Percentiles rank a stretch among this genome's conserved stretches.
Evolutionary conservation across 805 yeast species (phyloP).

Genomic region (Sungouiozyma intestinalis): DNA sequence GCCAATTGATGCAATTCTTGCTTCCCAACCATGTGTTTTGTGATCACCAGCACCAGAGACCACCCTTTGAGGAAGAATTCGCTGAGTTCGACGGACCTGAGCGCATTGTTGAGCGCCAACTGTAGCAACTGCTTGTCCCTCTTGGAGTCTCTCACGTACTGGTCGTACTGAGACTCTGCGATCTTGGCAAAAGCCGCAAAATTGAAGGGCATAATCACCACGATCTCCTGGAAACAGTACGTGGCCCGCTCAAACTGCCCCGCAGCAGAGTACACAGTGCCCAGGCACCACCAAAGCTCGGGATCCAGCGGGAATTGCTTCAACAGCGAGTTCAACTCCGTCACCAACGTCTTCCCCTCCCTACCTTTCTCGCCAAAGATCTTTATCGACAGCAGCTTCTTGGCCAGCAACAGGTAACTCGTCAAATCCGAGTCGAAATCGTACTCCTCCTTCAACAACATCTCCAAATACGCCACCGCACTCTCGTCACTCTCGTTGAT

Average conservation of each 20-base stretch:
- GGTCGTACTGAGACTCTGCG: conserved; percentile 18
- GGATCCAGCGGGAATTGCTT: conserved; percentile 55
- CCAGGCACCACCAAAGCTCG: conserved; percentile 70
- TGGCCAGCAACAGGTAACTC: conserved; percentile 22
- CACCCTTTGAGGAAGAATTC: conserved; percentile 62
- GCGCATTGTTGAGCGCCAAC: conserved; percentile 37
- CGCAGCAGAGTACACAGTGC: conserved; percentile 44
- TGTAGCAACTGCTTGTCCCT: conserved; percentile 7
- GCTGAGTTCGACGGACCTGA: conserved; percentile 69
- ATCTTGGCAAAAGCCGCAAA: conserved; percentile 24
- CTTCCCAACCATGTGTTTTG: conserved; percentile 20
- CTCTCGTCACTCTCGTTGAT: conserved; percentile 18
- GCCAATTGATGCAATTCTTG: conserved; percentile 32
- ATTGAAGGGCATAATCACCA: conserved; percentile 50
- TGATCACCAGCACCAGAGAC: conserved; percentile 47
- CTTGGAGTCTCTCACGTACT: conserved; percentile 10
- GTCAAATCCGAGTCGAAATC: conserved; percentile 36
- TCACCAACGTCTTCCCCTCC: conserved; percentile 6
- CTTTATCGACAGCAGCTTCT: conserved; percentile 21
- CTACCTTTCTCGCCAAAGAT: conserved; percentile 1
- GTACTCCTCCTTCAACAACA: conserved; percentile 40
- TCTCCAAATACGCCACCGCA: conserved; percentile 37
- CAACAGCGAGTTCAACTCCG: conserved; percentile 13
- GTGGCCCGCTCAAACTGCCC: conserved; percentile 63
- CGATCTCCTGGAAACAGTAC: conserved; percentile 57